Evolutionary conservation across 768 basidiomycete species (phyloP), one percentile per base, ranked within the genome.

Genomic region (Lentinula sp.): DNA sequence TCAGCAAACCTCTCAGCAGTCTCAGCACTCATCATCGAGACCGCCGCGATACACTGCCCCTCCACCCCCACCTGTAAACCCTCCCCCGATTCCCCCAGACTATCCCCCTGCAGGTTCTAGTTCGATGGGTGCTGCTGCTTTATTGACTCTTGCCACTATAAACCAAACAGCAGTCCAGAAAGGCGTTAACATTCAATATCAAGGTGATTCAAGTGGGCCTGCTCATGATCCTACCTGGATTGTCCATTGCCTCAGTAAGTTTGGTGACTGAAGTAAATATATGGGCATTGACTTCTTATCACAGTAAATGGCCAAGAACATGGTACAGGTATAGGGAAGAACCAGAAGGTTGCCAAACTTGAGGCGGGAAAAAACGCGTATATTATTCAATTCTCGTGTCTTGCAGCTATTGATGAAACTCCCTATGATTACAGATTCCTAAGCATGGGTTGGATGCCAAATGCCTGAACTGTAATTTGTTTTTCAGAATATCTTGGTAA

Each of bases 271-370:
- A 61, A 63, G 23, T 18, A 18, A 18, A 37, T n/a, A 32, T 2
- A 42, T 39, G 28, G 1, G 5, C 23, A 42, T 13, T 56, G 57
- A 41, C 20, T 13, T 18, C 62, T 51, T 8, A 42, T n/a, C 32
- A 1, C 57, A 88, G 86, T 88, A 23, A 79, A 84, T 60, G 77
- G 72, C 1, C 66, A 72, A n/a, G 76, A 79, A 63, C 77, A 66
- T 63, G 87, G 86, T 23, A 55, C 68, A 3, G 87, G 85, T 0
- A 63, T 53, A 3, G 87, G 82, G 20, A 83, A 81, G 62, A 87
- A 77, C 60, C 85, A 86, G 69, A 88, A 87, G 64, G 51, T 72
- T n/a, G 87, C 86, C 7, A 88, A 86, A 64, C 85, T 87, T 71
- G 81, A 84, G 63, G 86, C 87, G n/a, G 85, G 85, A 36, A 79